Evolutionary conservation across 1,139 yeast genomes (phyloP).

Genomic region (Magnusiomyces paraingens): DNA sequence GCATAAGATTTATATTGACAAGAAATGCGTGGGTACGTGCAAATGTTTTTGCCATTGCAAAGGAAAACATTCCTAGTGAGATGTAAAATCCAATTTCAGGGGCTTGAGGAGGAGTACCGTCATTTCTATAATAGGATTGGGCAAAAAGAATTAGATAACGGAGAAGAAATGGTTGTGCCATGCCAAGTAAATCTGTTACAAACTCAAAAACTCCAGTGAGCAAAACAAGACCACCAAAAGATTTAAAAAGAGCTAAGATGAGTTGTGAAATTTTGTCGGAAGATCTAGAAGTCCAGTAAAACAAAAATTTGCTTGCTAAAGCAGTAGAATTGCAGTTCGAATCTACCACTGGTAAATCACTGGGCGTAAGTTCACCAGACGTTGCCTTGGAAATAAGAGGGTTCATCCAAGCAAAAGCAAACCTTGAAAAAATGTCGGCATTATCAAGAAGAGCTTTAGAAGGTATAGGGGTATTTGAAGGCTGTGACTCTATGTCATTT

Average conservation of each 20-base stretch:
- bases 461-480: constrained; percentile 34
- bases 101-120: constrained; percentile 49
- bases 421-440: constrained; percentile 69
- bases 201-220: constrained; percentile 66
- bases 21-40: constrained; percentile 65
- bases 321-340: constrained; percentile 49
- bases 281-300: constrained; percentile 49
- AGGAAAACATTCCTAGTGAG: constrained; percentile 70
- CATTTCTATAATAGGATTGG: constrained; percentile 48
- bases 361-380: constrained; percentile 55
- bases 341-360: constrained; percentile 76
- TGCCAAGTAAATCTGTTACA: constrained; percentile 61
- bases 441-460: constrained; percentile 39
- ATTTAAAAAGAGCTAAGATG: constrained; percentile 47
- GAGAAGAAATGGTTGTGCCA: constrained; percentile 77
- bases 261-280: constrained; percentile 50
- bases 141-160: constrained; percentile 71
- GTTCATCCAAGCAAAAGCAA: constrained; percentile 85
- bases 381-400: constrained; percentile 76
- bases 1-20: constrained; percentile 38
- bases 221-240: constrained; percentile 60
- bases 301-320: constrained; percentile 40
- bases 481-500: constrained; percentile 29
- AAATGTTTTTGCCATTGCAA: constrained; percentile 73
- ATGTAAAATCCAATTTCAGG: constrained; percentile 73